Evolutionary conservation across 257 asterid genomes (phyloP).

Genomic region (Anisodus tanguticus): DNA sequence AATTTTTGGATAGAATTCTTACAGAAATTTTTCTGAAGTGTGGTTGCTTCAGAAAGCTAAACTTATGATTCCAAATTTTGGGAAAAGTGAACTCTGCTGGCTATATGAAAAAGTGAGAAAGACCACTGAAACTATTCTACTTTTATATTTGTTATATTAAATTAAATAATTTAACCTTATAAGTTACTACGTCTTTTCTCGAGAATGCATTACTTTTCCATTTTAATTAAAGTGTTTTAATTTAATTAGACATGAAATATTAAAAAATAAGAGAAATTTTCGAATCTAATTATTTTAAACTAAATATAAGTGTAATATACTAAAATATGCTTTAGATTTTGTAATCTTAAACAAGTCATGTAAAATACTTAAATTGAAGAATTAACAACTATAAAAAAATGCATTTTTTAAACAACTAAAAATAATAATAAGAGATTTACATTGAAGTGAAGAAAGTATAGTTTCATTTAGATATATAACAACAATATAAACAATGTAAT

Average conservation of each 20-base stretch:
- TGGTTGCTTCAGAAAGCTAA: background rate
- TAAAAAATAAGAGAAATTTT: background rate
- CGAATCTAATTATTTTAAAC: background rate
- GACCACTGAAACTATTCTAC: background rate
- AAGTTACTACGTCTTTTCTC: background rate
- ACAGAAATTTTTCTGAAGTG: background rate
- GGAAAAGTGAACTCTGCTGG: background rate
- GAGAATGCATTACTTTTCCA: background rate
- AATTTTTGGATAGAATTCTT: background rate
- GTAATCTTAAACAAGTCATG: too few relatives aligned
- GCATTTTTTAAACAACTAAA: background rate
- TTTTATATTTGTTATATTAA: background rate
- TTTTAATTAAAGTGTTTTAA: background rate
- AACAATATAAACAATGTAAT: too few relatives aligned
- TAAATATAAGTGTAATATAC: background rate
- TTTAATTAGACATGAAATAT: background rate
- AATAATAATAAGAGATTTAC: too few relatives aligned
- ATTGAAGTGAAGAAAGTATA: too few relatives aligned
- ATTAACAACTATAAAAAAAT: background rate
- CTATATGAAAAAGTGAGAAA: too few relatives aligned
- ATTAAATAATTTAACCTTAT: background rate
- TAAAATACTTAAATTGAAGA: background rate
- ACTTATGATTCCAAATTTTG: background rate
- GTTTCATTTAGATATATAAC: too few relatives aligned
- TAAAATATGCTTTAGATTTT: background rate